phyloP scores from a whole-genome alignment of 768 basidiomycete genomes.

The Sistotremastrum niveocremeum region DNA sequence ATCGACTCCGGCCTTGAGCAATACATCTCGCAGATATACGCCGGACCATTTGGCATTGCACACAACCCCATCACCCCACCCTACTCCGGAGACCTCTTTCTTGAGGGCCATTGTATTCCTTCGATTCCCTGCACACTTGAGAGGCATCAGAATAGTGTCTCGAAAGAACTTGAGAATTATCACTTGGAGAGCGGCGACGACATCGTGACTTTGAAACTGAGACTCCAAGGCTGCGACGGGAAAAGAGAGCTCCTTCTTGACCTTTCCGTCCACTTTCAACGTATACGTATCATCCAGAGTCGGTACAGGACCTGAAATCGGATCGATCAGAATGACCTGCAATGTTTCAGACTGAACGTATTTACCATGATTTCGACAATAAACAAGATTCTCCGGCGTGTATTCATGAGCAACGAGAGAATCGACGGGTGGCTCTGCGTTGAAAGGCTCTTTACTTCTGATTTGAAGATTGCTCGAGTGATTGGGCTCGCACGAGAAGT shows the following conservation, averaged over 20 bases:
- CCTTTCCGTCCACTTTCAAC: constrained; percentile 16
- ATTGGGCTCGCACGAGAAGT: too few relatives aligned
- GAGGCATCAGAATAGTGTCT: constrained; percentile 9
- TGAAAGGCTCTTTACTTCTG: constrained; percentile 40
- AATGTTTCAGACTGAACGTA: constrained; percentile 23
- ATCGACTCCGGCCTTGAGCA: constrained; percentile 29
- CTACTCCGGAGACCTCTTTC: constrained; percentile 36
- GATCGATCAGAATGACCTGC: constrained; percentile 19
- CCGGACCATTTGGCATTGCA: constrained; percentile 60
- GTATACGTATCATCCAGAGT: constrained; percentile 12
- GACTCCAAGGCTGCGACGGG: constrained; percentile 12
- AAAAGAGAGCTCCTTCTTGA: constrained; percentile 9
- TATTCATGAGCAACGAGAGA: constrained; percentile 43
- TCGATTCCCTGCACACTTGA: constrained; percentile 54
- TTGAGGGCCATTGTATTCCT: constrained; percentile 47
- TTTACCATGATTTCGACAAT: constrained; percentile 59
- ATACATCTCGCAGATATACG: constrained; percentile 40
- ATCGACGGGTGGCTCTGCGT: constrained; percentile 49
- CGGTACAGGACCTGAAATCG: constrained; percentile 13
- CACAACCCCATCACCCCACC: constrained; percentile 57
- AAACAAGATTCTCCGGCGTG: constrained; percentile 53
- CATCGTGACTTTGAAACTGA: constrained; percentile 13
- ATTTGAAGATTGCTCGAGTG: constrained; percentile 7
- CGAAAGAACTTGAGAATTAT: constrained; percentile 4
- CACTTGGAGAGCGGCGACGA: constrained; percentile 47